Conservation (phyloP, 2,329 filamentous ascomycete genomes). For the Aspergillus sp. region DNA sequence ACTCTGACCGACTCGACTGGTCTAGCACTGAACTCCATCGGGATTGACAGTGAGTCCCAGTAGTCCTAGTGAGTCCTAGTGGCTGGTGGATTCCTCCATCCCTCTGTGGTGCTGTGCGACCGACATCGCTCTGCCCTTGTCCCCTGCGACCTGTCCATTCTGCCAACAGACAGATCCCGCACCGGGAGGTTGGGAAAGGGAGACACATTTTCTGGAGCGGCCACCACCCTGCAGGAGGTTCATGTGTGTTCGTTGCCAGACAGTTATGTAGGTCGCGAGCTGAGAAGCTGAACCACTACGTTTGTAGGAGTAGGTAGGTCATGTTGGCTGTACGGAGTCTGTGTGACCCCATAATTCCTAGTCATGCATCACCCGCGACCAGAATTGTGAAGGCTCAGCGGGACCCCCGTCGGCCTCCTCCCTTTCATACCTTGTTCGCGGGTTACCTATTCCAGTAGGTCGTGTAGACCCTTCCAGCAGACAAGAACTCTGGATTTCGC, state of each 20-base stretch:
- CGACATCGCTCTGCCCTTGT: slow-evolving; percentile 6
- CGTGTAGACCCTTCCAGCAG: not conserved
- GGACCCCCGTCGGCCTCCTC: not conserved
- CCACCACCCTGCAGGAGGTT: not conserved
- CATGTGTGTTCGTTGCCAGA: not conserved
- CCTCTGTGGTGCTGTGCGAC: slow-evolving; percentile 4
- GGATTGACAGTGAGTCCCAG: slow-evolving; percentile 8
- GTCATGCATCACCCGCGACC: no score
- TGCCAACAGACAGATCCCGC: slow-evolving; percentile 5
- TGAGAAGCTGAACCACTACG: no score
- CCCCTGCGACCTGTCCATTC: slow-evolving; percentile 17
- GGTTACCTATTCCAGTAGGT: not conserved
- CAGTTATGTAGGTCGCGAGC: no score
- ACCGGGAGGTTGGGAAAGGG: not conserved
- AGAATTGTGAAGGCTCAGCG: no score
- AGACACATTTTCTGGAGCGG: no score
- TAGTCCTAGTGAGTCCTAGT: slow-evolving; percentile 11
- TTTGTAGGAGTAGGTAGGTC: no score
- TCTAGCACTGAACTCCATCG: slow-evolving; percentile 14
- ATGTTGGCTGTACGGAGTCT: no score
- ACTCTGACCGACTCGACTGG: slow-evolving; percentile 22
- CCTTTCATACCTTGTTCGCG: not conserved
- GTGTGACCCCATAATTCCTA: no score
- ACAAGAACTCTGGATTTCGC: not conserved
- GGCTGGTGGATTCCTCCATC: slow-evolving; percentile 9